A percentile compares a stretch with the other conserved stretches of the same genome.
phyloP scores from a whole-genome alignment of 2,329 filamentous ascomycete genomes.

The Aspergillus pseudonomiae region DNA sequence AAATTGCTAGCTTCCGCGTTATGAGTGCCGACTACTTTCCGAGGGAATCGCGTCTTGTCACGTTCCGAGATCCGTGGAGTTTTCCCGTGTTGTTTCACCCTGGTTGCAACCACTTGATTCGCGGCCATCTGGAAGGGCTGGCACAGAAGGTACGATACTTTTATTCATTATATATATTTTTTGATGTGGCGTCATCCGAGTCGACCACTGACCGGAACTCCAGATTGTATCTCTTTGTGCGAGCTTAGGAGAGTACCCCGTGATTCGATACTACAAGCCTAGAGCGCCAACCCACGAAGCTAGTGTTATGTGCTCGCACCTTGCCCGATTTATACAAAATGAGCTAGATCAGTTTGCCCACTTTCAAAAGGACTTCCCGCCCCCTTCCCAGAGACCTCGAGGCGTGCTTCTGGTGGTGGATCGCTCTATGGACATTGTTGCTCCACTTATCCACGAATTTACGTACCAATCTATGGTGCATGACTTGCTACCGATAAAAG shows the following conservation, averaged over 20 bases:
- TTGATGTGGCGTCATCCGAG: neutral
- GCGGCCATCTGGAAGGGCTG: slow-evolving; percentile 78
- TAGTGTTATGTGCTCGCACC: slow-evolving; percentile 79
- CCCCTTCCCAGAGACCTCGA: slow-evolving; percentile 70
- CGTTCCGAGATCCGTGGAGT: slow-evolving; percentile 93
- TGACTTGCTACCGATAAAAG: slow-evolving; percentile 84
- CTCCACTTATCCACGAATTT: slow-evolving; percentile 91
- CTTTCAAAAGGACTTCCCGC: slow-evolving; percentile 81
- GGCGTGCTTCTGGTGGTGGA: slow-evolving; percentile 86
- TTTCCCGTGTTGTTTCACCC: slow-evolving; percentile 93
- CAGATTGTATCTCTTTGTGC: slow-evolving; percentile 87
- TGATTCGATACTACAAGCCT: slow-evolving; percentile 87
- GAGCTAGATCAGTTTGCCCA: slow-evolving; percentile 89
- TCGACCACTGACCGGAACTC: slow-evolving; percentile 15
- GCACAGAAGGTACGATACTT: slow-evolving; percentile 74
- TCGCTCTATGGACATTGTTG: slow-evolving; percentile 86
- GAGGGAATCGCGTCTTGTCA: slow-evolving; percentile 86
- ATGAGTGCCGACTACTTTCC: slow-evolving; percentile 88
- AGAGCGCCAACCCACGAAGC: slow-evolving; percentile 79
- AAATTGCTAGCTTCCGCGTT: slow-evolving; percentile 78
- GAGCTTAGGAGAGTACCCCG: slow-evolving; percentile 88
- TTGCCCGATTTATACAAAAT: slow-evolving; percentile 88
- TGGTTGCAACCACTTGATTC: slow-evolving; percentile 80
- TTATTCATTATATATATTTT: neutral
- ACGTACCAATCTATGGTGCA: slow-evolving; percentile 99